Base-by-base conservation (phyloP, 2,329 filamentous ascomycete species). In the Nemania sp. region DNA sequence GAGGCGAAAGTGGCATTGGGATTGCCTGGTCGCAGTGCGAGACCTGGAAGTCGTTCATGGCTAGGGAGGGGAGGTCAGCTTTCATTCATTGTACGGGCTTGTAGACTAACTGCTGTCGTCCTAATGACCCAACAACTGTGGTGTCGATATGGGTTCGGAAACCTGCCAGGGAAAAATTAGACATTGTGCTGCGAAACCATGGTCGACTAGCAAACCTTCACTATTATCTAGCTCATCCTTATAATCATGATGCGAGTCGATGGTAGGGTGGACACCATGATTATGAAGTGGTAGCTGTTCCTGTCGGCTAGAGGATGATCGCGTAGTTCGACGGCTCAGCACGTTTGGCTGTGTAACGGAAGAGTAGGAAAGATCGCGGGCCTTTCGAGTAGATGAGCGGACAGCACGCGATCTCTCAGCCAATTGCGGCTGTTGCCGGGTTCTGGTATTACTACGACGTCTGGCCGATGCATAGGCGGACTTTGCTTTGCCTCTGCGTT, bases 21-120 rank as follows among this genome's bases (percentile, higher is more conserved):
- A 44, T 75, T 72, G 8, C 73, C 68, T 28, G 67, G 64, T 54
- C 66, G 62, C 19, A 73, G 61, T 34, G 71, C 70, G 15, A 77
- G 65, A 4, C 68, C 64, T 17, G 72, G 72, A 28, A 75, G 61
- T 15, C 63, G 67, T 17, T 72, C 66, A 66, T 69, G 54, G 66
- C 60, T 61, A 68, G 66, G 52, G 69, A 33, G 23, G 72, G 52
- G 47, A 49, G 58, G 59, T 60, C 48, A 53, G 40, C 52, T 43
- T 34, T 31, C 28, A 28, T 45, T 53, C 45, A 49, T 49, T 39
- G 26, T 44, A 54, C 40, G 40, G 47, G 43, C 30, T 61, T 19
- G 42, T 45, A 14, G 39, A 65, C 62, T 64, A 60, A 64, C 63
- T 59, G 52, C 42, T 62, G 61, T 49, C 63, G 59, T 53, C 63